Evolutionary conservation across 23 red algal species (phyloP).

Genomic region (Gracilaria gracilis): DNA sequence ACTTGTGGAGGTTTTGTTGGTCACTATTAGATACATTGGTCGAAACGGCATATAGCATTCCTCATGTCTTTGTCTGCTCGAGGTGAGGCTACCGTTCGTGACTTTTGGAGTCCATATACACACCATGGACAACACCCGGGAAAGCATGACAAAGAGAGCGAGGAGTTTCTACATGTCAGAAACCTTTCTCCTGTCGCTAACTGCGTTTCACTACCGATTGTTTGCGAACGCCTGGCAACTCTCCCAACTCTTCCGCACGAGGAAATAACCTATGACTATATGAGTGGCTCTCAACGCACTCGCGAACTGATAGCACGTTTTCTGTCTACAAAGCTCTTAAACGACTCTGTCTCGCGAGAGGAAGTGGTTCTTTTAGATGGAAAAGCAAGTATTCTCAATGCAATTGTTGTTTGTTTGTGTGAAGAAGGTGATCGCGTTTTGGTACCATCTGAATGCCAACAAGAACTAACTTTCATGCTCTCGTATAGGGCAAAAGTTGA

Average conservation of each 20-base stretch:
- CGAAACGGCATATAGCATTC: not conserved
- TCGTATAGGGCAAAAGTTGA: conserved; percentile 1
- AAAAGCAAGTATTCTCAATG: conserved; percentile 59
- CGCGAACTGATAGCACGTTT: conserved; percentile 50
- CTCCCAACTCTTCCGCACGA: conserved; percentile 31
- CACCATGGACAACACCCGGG: not conserved
- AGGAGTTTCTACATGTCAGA: not conserved
- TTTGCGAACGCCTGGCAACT: not conserved
- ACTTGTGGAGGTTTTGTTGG: too few relatives aligned
- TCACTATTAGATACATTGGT: too few relatives aligned
- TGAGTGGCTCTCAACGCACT: conserved; percentile 22
- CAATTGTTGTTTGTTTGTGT: conserved; percentile 62
- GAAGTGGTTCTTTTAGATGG: conserved; percentile 63
- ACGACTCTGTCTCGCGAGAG: conserved; percentile 29
- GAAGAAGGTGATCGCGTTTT: conserved; percentile 84
- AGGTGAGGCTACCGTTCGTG: not conserved
- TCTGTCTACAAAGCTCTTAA: conserved; percentile 50
- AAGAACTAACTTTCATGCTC: conserved; percentile 29
- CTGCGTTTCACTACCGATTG: not conserved
- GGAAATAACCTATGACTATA: conserved; percentile 46
- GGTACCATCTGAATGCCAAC: conserved; percentile 66
- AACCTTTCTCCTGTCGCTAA: not conserved
- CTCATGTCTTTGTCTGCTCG: not conserved
- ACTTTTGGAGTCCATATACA: not conserved
- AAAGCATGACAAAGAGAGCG: not conserved